These are phyloP conservation scores for Schwanniomyces yamadae DNA, from an alignment of 805 yeast species.

Conservation along the genomic window DNA sequence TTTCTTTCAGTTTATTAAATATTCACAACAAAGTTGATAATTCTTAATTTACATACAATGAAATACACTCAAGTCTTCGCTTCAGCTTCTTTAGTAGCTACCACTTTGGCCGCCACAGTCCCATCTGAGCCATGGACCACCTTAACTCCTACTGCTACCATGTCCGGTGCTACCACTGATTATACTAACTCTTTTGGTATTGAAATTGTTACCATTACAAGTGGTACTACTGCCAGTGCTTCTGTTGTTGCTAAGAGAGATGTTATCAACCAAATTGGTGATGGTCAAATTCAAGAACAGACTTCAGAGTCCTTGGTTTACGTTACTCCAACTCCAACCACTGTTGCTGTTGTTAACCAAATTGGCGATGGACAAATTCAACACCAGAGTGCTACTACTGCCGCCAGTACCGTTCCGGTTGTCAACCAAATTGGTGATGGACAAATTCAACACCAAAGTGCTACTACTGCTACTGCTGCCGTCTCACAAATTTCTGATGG, in stretches of 20 bases:
- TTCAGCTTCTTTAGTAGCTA: constrained; percentile 43
- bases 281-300: constrained; percentile 58
- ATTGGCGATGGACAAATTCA: constrained; percentile 50
- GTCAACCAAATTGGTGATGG: constrained; percentile 37
- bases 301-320: constrained; percentile 20
- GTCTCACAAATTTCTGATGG: constrained; percentile 33
- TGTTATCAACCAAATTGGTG: constrained; percentile 56
- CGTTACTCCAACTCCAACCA: constrained; percentile 29
- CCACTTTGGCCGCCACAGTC: constrained; percentile 59
- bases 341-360: constrained; percentile 44
- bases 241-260: constrained; percentile 27
- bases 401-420: constrained; percentile 17
- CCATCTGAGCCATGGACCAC: constrained; percentile 72
- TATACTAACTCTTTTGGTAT: constrained; percentile 63
- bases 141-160: constrained; percentile 59
- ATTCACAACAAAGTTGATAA: neutral
- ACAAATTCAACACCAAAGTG: constrained; percentile 31
- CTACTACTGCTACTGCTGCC: constrained; percentile 17
- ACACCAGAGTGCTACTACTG: constrained; percentile 32
- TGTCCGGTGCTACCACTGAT: constrained; percentile 56
- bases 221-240: constrained; percentile 22
- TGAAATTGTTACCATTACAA: constrained; percentile 53
- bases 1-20: neutral
- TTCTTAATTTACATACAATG: constrained; percentile 10
- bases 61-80: constrained; percentile 19